Conservation (phyloP, 139 green algal genomes). For the Astrephomene gubernaculifera region DNA sequence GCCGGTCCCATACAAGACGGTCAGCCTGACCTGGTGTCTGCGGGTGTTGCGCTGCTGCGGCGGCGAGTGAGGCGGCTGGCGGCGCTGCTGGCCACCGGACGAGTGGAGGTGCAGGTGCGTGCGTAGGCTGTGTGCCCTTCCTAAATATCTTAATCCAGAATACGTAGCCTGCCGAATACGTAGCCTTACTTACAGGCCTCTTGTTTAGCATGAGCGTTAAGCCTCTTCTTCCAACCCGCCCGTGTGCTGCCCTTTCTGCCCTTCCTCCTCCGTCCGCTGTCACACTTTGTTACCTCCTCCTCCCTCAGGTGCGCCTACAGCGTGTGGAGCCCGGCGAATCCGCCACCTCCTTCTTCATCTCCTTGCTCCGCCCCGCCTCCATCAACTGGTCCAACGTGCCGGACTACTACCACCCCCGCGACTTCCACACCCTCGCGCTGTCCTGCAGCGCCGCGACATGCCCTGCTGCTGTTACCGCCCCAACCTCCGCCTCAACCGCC, state of each 20-base stretch:
- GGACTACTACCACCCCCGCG: no score
- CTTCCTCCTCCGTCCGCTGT: not conserved
- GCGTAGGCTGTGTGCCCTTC: not conserved
- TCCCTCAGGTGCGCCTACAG: conserved; percentile 28
- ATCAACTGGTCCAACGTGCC: no score
- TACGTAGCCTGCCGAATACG: not conserved
- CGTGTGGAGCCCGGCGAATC: not conserved
- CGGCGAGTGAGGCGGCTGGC: conserved; percentile 6
- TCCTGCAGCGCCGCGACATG: no score
- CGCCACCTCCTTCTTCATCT: not conserved
- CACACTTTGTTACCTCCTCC: not conserved
- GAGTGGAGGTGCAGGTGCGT: conserved; percentile 15
- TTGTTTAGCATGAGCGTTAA: no score
- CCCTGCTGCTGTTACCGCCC: no score
- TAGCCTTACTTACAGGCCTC: not conserved
- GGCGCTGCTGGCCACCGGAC: not conserved
- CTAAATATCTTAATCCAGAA: no score
- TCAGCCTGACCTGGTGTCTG: not conserved
- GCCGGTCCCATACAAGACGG: not conserved
- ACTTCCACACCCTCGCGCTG: no score
- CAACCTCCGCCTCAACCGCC: no score
- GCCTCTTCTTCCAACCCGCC: not conserved
- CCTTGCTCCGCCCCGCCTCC: no score
- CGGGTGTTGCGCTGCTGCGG: conserved; percentile 3
- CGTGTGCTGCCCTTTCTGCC: not conserved